Evolutionary conservation across 1,284 basidiomycete genomes (phyloP).

Genomic region (Tilletia setariae): DNA sequence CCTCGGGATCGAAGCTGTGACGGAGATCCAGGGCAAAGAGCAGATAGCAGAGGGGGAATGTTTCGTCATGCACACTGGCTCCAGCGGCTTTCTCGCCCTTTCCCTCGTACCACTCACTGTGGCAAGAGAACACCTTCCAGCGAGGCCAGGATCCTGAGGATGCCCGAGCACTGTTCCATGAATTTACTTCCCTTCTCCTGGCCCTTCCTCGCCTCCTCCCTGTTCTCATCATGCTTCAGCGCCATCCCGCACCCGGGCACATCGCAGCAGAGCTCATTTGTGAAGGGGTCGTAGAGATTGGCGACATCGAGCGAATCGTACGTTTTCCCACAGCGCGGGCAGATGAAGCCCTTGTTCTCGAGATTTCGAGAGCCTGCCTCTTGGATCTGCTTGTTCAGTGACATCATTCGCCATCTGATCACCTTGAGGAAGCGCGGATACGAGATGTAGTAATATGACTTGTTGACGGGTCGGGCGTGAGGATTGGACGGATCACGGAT

Average conservation of each 20-base stretch:
- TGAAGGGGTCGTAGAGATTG: constrained; percentile 71
- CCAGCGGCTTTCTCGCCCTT: neutral
- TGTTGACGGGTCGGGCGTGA: neutral
- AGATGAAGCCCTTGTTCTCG: constrained; percentile 92
- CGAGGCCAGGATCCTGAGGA: constrained; percentile 79
- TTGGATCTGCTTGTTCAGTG: constrained; percentile 86
- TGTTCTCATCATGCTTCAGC: constrained; percentile 85
- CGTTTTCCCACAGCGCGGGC: constrained; percentile 78
- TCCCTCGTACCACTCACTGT: neutral
- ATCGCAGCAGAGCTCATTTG: constrained; percentile 49
- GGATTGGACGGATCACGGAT: constrained; percentile 27
- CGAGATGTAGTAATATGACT: constrained; percentile 86
- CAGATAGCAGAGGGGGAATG: too few species aligned
- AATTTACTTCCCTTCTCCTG: constrained; percentile 94
- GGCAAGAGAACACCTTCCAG: constrained; percentile 71
- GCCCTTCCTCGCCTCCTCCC: constrained; percentile 74
- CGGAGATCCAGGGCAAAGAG: constrained; percentile 8
- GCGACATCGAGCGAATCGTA: constrained; percentile 84
- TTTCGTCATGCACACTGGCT: neutral
- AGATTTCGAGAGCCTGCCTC: constrained; percentile 61
- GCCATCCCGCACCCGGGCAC: constrained; percentile 61
- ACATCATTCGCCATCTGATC: constrained; percentile 94
- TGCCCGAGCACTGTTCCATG: constrained; percentile 82
- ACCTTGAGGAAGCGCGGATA: constrained; percentile 93
- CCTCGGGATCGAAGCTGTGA: constrained; percentile 70